A percentile compares a stretch with the other conserved stretches of the same genome.
These are phyloP conservation scores for Coemansia sp. DNA, from an alignment of 192 early-diverging fungal genomes.

Conservation along the genomic window DNA sequence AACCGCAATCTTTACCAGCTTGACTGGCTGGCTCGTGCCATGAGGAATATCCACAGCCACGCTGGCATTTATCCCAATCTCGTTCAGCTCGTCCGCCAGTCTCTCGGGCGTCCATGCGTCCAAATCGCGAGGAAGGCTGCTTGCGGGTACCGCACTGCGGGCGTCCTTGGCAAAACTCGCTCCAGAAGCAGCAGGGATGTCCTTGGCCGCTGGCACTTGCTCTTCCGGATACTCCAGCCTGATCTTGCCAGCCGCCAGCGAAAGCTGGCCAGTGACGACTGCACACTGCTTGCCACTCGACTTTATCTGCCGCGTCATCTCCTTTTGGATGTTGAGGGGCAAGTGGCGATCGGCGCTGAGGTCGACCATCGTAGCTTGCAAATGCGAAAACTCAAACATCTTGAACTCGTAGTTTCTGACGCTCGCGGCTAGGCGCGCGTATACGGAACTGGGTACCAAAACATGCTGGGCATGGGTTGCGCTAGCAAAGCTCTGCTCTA, in stretches of 20 bases:
- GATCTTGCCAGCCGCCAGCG: constrained; percentile 42
- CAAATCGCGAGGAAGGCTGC: neutral
- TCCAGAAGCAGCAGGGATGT: neutral
- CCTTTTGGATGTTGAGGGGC: constrained; percentile 42
- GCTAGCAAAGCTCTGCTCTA: constrained; percentile 34
- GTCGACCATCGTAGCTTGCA: constrained; percentile 42
- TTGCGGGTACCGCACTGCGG: neutral
- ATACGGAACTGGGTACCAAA: constrained; percentile 37
- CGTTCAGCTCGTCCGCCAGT: constrained; percentile 40
- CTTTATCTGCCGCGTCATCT: constrained; percentile 35
- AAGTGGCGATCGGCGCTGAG: constrained; percentile 47
- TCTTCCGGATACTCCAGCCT: constrained; percentile 14
- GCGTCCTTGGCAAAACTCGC: neutral
- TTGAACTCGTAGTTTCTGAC: constrained; percentile 22
- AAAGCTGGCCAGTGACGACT: constrained; percentile 26
- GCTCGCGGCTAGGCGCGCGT: constrained; percentile 22
- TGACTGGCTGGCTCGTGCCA: neutral
- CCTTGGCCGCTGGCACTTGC: neutral
- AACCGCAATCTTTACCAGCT: constrained; percentile 18
- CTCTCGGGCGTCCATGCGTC: constrained; percentile 34
- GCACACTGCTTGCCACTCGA: constrained; percentile 39
- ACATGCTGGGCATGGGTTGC: constrained; percentile 40
- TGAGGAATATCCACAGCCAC: neutral
- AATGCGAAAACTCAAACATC: constrained; percentile 35
- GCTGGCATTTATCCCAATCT: constrained; percentile 30